Evolutionary conservation across 2,329 filamentous ascomycete genomes (phyloP), one percentile per base, ranked within the genome.

Genomic region (Bretziella fagacearum): DNA sequence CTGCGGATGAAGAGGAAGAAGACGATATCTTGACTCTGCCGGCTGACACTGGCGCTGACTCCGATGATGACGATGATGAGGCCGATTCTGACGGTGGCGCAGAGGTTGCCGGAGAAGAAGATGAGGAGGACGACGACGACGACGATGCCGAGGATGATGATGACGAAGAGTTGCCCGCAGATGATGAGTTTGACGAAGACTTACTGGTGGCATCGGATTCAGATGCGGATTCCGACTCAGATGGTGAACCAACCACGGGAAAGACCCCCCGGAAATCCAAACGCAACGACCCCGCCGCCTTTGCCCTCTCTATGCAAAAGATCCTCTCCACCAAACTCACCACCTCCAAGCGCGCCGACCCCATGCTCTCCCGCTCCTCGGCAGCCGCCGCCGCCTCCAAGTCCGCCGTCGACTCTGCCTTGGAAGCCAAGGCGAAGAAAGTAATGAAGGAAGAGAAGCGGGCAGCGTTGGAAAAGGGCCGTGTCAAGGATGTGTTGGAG

Each of bases 241-340:
- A 59, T 22, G 59, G 59, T 56, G 17, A 46, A 20, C 36, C 42
- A 5, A 29, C 30, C 30, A 30, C 23, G 7, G 56, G 10, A 59
- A 55, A 40, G 63, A 64, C 53, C 58, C 35, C 35, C 35, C 35
- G 58, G 30, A 81, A 77, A 57, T 77, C 79, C 11, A 96, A 96
- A 65, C 81, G 87, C 58, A 93, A 94, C 64, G 89, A 98, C 62
- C 87, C 91, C 2, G 69, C 73, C 53, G 86, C 84, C 45, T 96
- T 98, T 62, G 84, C 89, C 20, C 93, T 81, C 1, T 94, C 86
- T 44, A 85, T 98, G 56, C 81, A 83, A 55, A 93, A 91, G 63
- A 95, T 98, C 59, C 72, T 98, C 37, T 79, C 78, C 48, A 89
- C 85, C 43, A 96, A 96, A 64, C 71, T 96, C 7, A 81, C 86